Evolutionary conservation across 2,329 filamentous ascomycete genomes (phyloP).

Genomic region (Claviceps paspali): DNA sequence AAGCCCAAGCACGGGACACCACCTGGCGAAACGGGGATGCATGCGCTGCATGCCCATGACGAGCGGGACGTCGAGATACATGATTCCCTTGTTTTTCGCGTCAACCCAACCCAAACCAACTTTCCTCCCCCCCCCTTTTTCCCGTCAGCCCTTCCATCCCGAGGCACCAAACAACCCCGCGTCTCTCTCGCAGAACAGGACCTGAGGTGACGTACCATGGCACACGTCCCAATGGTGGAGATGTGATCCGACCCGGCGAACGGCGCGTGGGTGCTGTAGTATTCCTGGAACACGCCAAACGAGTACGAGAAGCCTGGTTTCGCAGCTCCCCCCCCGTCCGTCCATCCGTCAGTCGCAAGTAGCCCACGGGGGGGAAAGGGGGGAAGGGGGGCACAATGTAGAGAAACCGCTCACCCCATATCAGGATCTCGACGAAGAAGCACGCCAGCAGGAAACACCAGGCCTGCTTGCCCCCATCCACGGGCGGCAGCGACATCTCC

Average conservation of each 20-base stretch:
- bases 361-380: too few species aligned
- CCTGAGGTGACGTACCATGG: too few species aligned
- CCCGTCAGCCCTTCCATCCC: too few species aligned
- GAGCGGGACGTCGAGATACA: conserved; percentile 38
- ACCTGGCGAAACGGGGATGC: conserved; percentile 25
- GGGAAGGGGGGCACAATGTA: too few species aligned
- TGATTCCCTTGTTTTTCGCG: too few species aligned
- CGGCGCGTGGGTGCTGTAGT: conserved; percentile 44
- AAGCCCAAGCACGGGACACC: conserved; percentile 29
- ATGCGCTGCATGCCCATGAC: conserved; percentile 29
- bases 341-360: too few species aligned
- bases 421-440: conserved; percentile 18
- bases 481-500: conserved; percentile 13
- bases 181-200: too few species aligned
- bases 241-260: conserved; percentile 40
- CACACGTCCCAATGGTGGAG: conserved; percentile 48
- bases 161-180: too few species aligned
- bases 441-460: conserved; percentile 19
- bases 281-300: conserved; percentile 57
- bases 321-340: neutral
- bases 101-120: too few species aligned
- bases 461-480: conserved; percentile 18
- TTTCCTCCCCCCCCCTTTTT: too few species aligned
- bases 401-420: conserved; percentile 20
- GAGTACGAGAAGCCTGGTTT: conserved; percentile 48